These are phyloP conservation scores for Nannizziopsis arthrosporioides DNA, from an alignment of 2,329 filamentous ascomycete species.

Conservation along the genomic window DNA sequence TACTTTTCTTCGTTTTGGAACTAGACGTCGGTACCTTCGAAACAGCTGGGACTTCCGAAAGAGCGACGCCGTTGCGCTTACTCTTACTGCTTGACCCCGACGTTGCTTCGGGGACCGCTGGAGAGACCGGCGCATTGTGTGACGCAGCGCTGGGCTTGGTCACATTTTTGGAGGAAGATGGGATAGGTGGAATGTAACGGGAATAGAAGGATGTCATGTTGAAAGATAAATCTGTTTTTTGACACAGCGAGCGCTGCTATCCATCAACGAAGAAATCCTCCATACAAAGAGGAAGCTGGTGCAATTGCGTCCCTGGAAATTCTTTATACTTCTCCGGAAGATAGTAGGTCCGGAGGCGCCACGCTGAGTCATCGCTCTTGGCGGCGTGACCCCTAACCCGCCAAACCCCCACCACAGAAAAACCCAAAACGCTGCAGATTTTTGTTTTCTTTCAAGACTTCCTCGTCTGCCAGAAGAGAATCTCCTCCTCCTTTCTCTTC, in stretches of 20 bases:
- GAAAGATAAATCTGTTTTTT: too few relatives aligned
- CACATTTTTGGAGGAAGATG: not conserved
- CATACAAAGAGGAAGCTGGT: too few relatives aligned
- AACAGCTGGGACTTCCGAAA: conserved; percentile 5
- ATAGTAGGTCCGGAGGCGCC: too few relatives aligned
- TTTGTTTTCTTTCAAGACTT: conserved; percentile 12
- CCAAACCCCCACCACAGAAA: conserved; percentile 14
- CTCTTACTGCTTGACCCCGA: not conserved
- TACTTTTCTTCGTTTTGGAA: conserved; percentile 20
- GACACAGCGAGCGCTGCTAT: too few relatives aligned
- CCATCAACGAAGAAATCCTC: too few relatives aligned
- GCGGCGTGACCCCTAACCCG: not conserved
- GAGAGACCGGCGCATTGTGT: not conserved
- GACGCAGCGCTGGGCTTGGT: not conserved
- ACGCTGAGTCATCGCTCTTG: too few relatives aligned
- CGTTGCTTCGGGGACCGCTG: not conserved
- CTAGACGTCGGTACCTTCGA: not conserved
- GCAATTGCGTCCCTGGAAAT: too few relatives aligned
- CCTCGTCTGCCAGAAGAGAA: conserved; percentile 19
- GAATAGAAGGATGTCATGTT: conserved; percentile 27
- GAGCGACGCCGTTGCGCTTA: conserved; percentile 13
- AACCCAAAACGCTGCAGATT: conserved; percentile 23
- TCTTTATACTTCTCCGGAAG: too few relatives aligned
- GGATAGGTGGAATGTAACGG: conserved; percentile 33
- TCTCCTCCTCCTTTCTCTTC: not conserved